Conservation (phyloP, 352 stramenopile genomes). For the Phytophthora melonis region DNA sequence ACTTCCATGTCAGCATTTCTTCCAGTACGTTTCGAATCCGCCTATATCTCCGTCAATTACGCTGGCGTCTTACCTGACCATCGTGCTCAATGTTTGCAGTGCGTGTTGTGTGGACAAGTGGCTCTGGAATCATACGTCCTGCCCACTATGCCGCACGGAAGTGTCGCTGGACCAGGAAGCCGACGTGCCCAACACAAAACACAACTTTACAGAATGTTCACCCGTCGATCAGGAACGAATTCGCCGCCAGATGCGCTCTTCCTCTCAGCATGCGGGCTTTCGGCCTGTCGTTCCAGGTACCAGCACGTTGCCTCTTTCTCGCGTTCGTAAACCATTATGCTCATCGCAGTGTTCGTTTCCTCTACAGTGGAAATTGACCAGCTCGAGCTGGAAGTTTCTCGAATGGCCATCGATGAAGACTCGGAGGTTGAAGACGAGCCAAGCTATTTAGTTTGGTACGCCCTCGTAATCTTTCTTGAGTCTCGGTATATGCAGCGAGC, state of each 20-base stretch:
- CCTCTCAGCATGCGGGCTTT: constrained; percentile 72
- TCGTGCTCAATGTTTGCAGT: constrained; percentile 37
- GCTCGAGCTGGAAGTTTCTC: constrained; percentile 40
- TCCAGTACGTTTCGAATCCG: constrained; percentile 68
- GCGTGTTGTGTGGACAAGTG: constrained; percentile 87
- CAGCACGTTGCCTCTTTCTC: not conserved
- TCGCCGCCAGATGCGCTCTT: constrained; percentile 76
- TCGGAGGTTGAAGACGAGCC: constrained; percentile 42
- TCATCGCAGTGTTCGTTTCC: not conserved
- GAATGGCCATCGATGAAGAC: constrained; percentile 46
- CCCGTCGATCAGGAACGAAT: constrained; percentile 74
- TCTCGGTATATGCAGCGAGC: not conserved
- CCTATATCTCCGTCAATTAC: not conserved
- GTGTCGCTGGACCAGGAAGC: constrained; percentile 65
- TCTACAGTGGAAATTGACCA: constrained; percentile 45
- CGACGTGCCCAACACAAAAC: constrained; percentile 54
- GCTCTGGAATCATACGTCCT: constrained; percentile 90
- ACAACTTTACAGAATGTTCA: constrained; percentile 86
- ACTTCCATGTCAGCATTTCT: constrained; percentile 87
- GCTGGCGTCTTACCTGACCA: constrained; percentile 10
- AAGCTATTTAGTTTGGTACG: constrained; percentile 50
- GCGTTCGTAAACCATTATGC: not conserved
- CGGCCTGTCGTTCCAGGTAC: constrained; percentile 77
- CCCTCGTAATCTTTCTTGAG: not conserved
- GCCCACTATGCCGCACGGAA: constrained; percentile 82